Conservation (phyloP, 108 stramenopile species). For the Cyclotella kingstonii region DNA sequence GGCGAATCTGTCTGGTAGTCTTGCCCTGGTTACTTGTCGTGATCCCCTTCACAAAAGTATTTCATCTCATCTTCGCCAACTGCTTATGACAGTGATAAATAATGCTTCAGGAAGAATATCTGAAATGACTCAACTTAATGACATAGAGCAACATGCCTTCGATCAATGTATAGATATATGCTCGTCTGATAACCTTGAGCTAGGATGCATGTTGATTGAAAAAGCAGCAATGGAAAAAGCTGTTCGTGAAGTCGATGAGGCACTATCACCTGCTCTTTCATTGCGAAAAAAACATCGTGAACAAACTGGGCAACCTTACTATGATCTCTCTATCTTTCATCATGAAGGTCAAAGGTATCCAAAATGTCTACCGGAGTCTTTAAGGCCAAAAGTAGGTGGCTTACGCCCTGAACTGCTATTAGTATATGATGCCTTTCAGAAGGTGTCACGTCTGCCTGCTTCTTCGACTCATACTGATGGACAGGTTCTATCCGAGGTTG, state of each 20-base stretch:
- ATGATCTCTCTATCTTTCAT: slow-evolving; percentile 94
- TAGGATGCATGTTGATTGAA: slow-evolving; percentile 98
- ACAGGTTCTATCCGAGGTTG: slow-evolving; percentile 5
- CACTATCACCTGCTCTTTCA: slow-evolving; percentile 65
- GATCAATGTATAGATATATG: slow-evolving; percentile 94
- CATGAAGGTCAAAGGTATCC: slow-evolving; percentile 82
- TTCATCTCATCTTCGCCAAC: slow-evolving; percentile 91
- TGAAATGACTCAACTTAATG: slow-evolving; percentile 54
- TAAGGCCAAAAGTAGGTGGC: slow-evolving; percentile 93
- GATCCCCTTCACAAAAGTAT: slow-evolving; percentile 94
- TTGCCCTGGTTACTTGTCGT: slow-evolving; percentile 96
- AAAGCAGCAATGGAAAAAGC: slow-evolving; percentile 99
- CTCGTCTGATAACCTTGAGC: slow-evolving; percentile 93
- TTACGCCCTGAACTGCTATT: slow-evolving; percentile 86
- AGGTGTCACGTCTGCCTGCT: slow-evolving; percentile 76
- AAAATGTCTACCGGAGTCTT: slow-evolving; percentile 85
- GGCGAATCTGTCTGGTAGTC: slow-evolving; percentile 94
- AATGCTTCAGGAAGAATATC: slow-evolving; percentile 15
- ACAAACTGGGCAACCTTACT: slow-evolving; percentile 85
- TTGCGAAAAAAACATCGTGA: slow-evolving; percentile 83
- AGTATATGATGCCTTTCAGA: slow-evolving; percentile 97
- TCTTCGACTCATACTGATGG: slow-evolving; percentile 36
- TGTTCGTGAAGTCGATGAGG: slow-evolving; percentile 93
- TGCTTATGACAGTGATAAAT: slow-evolving; percentile 56
- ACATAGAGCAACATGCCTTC: slow-evolving; percentile 73